Percentiles rank a stretch among this genome's conserved stretches.
Conservation (phyloP, 1,284 basidiomycete genomes). For the Puccinia hordei region DNA sequence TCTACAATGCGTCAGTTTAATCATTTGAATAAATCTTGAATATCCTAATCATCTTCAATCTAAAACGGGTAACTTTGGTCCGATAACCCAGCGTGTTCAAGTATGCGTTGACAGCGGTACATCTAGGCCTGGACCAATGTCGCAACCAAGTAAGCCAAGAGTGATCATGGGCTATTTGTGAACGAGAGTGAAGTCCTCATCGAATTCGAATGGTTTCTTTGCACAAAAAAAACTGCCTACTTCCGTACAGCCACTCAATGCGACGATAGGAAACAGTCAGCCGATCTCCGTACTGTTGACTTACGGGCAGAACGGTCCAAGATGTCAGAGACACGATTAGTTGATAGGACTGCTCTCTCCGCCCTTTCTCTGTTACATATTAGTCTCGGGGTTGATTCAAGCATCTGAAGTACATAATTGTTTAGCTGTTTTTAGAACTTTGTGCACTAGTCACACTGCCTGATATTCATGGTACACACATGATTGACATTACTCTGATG, state of each 20-base stretch:
- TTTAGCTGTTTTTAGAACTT: too few species aligned
- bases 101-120: not conserved
- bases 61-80: not conserved
- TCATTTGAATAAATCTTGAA: not conserved
- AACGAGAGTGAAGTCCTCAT: not conserved
- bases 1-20: not conserved
- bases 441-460: too few species aligned
- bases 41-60: not conserved
- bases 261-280: not conserved
- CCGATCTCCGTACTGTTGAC: not conserved
- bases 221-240: too few species aligned
- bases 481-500: too few species aligned
- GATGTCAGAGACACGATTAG: not conserved
- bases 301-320: not conserved
- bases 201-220: not conserved
- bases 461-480: not conserved
- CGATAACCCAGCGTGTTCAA: not conserved
- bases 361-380: not conserved
- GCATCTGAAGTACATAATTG: too few species aligned
- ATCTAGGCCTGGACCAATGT: not conserved
- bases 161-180: not conserved
- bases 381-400: not conserved
- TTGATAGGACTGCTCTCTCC: not conserved
- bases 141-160: not conserved
- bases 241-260: not conserved